phyloP scores from a whole-genome alignment of 768 basidiomycete species.

The Phaffia australis region DNA sequence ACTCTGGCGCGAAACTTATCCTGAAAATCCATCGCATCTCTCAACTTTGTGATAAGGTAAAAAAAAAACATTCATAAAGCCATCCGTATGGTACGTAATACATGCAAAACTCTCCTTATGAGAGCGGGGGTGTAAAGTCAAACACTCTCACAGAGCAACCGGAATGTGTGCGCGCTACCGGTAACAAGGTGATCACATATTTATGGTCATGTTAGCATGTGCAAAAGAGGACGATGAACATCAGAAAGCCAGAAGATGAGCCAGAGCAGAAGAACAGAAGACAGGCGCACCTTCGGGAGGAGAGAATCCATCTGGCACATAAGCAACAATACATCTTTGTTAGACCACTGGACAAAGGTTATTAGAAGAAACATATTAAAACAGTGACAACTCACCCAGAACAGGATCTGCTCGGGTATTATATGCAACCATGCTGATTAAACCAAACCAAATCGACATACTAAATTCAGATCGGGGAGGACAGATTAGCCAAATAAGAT shows the following conservation, averaged over 20 bases:
- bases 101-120: too few relatives aligned
- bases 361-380: too few relatives aligned
- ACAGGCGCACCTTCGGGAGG: background rate
- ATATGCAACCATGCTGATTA: too few relatives aligned
- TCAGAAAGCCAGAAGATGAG: background rate
- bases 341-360: background rate
- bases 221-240: background rate
- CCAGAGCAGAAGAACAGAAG: background rate
- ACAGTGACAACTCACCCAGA: too few relatives aligned
- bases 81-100: too few relatives aligned
- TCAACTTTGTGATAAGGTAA: too few relatives aligned
- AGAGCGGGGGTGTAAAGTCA: slow-evolving; percentile 5
- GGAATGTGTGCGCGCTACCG: background rate
- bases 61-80: too few relatives aligned
- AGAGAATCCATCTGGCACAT: slow-evolving; percentile 1
- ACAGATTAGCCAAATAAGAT: background rate
- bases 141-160: slow-evolving; percentile 15
- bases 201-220: background rate
- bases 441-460: too few relatives aligned
- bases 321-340: background rate
- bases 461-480: background rate
- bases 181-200: background rate
- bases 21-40: too few relatives aligned
- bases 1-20: too few relatives aligned
- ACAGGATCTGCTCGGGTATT: too few relatives aligned